phyloP scores from a whole-genome alignment of 2,329 filamentous ascomycete species.

The Ophiocordyceps camponoti-leonardi region DNA sequence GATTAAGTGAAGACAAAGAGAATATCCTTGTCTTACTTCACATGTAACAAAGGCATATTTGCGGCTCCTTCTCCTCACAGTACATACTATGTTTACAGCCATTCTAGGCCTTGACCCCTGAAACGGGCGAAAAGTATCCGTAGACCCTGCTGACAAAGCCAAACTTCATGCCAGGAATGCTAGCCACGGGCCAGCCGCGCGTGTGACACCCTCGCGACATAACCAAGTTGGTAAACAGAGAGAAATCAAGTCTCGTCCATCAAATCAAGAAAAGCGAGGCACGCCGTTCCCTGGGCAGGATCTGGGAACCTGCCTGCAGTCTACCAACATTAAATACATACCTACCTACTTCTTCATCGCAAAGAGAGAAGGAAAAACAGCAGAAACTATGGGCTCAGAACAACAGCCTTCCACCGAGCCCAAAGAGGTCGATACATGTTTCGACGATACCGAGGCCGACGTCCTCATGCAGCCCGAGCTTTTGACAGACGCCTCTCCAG shows the following conservation, averaged over 20 bases:
- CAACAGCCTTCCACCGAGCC: neutral
- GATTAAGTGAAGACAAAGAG: too few relatives aligned
- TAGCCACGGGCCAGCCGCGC: neutral
- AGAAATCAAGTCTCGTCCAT: neutral
- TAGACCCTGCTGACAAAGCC: too few relatives aligned
- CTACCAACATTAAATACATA: too few relatives aligned
- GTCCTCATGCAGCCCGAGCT: slow-evolving; percentile 18
- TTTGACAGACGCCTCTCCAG: slow-evolving; percentile 21
- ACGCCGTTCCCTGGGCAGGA: neutral
- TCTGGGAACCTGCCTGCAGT: too few relatives aligned
- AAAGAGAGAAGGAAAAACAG: too few relatives aligned
- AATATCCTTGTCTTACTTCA: too few relatives aligned
- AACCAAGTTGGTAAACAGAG: neutral
- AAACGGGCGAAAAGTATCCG: too few relatives aligned
- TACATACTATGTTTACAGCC: too few relatives aligned
- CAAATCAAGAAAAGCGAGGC: neutral
- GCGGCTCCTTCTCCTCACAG: too few relatives aligned
- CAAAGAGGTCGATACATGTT: neutral
- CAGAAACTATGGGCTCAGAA: neutral
- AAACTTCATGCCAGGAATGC: too few relatives aligned
- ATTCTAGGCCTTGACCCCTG: too few relatives aligned
- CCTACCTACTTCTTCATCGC: neutral
- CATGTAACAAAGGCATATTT: too few relatives aligned
- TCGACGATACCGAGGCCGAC: slow-evolving; percentile 21
- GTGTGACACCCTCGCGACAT: neutral